Evolutionary conservation across 768 basidiomycete species (phyloP), one percentile per base, ranked within the genome.

Genomic region (Cystobasidium onofrii): DNA sequence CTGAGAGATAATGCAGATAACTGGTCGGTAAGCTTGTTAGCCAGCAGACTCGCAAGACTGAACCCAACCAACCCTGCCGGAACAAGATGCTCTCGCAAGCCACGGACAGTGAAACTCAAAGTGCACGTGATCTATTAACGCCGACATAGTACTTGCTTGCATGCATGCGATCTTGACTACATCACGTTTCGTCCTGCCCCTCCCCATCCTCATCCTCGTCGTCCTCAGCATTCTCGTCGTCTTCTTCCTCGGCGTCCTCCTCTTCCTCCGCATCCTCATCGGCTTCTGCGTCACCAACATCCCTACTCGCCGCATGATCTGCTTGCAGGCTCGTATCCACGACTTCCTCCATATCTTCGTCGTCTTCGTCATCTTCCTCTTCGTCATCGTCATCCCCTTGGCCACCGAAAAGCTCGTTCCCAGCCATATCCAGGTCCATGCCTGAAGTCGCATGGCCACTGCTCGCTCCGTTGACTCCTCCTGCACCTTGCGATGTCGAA

Each of bases 301-400:
- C 63, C 27, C 41, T 46, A 46, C 63, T 46, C 23, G 31, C 13
- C 10, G 33, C 39, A 34, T 25, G 23, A 13, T 43, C 63, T 1
- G 20, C 33, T 36, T 64, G 63, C 15, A 41, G 31, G 63, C 63
- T 46, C 36, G 63, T 27, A 44, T 71, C 69, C 9, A 55, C 54
- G 20, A 55, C 69, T 33, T 71, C 69, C 33, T 71, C 69, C 29
- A 29, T 46, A 57, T 60, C 69, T 29, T 71, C 69, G 34, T 71
- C 69, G 54, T 69, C 64, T 1, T 65, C 64, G 18, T 65, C 44
- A 20, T 69, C 66, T 4, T 46, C 36, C 1, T 75, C 74, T 20
- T 74, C 64, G 13, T 74, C 61, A 25, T 65, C 64, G 63, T 75
- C 69, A 33, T 50, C 57, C 46, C 71, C 76, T 12, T 64, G 31